phyloP scores from a whole-genome alignment of 192 early-diverging fungal genomes.

The Mortierella claussenii region DNA sequence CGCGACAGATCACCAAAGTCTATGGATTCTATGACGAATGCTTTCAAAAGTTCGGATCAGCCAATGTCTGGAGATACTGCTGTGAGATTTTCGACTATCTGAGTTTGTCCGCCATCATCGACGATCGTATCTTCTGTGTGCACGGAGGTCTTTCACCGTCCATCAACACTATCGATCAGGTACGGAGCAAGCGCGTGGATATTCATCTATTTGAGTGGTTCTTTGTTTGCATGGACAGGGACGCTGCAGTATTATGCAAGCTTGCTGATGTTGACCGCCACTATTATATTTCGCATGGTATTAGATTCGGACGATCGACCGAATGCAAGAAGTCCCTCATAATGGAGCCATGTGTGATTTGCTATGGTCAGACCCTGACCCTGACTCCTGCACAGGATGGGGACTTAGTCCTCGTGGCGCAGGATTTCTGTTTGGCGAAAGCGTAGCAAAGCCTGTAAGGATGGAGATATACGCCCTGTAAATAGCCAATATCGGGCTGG shows the following conservation, averaged over 20 bases:
- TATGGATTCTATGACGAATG: conserved; percentile 99
- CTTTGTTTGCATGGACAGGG: too few relatives aligned
- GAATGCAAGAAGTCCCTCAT: conserved; percentile 97
- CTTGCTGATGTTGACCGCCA: not conserved
- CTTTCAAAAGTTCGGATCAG: conserved; percentile 94
- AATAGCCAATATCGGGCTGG: too few relatives aligned
- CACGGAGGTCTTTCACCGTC: conserved; percentile 95
- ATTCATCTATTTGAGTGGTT: not conserved
- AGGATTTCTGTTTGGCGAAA: conserved; percentile 98
- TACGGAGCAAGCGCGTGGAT: conserved; percentile 10
- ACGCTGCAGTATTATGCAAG: too few relatives aligned
- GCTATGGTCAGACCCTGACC: conserved; percentile 98
- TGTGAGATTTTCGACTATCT: conserved; percentile 98
- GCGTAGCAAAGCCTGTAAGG: conserved; percentile 80
- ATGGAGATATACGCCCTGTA: not conserved
- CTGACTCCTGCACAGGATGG: conserved; percentile 75
- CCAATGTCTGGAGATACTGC: conserved; percentile 97
- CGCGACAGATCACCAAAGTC: conserved; percentile 96
- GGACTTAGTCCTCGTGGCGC: conserved; percentile 96
- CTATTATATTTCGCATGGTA: conserved; percentile 1
- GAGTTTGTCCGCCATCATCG: conserved; percentile 93
- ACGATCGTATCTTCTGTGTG: conserved; percentile 94
- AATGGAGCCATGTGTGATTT: conserved; percentile 98
- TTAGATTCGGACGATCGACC: conserved; percentile 89
- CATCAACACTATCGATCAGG: conserved; percentile 93